Base-by-base conservation (phyloP, 768 basidiomycete genomes). In the Coprinopsis strossmayeri region DNA sequence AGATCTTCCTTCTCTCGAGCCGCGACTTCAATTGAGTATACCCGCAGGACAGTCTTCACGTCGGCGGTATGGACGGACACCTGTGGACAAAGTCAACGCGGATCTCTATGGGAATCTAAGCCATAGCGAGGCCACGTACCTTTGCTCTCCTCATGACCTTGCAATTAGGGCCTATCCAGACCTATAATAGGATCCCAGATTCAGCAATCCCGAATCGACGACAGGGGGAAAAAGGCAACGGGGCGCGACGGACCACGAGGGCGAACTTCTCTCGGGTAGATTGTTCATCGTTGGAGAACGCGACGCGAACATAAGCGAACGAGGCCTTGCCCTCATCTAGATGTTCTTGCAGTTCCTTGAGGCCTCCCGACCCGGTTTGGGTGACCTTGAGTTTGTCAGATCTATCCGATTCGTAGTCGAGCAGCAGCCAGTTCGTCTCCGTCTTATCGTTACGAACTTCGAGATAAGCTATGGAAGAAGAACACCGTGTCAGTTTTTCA, bases 71-170 rank as follows among this genome's bases (percentile, higher is more conserved):
- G 93, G 2, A 97, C 92, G 50, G 93, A 95, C 60, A 95, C 87
- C 91, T 94, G 60, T 26, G 45, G 48, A 46, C 50, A 26, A 41
- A 45, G 53, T 51, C 53, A 47, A 45, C 34, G 50, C 50, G 54
- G 56, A 48, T 51, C 50, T 55, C 17, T 34, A 64, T 63, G 65
- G 60, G 56, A 46, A 60, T 43, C n/a, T 21, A 27, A 24, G 45
- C 44, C 5, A 34, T 25, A 17, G 18, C 54, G 52, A 55, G 54
- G 58, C 46, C 32, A 66, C 76, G 55, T 49, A 89, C 88, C 82
- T 91, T 94, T 35, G 85, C 93, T 69, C 84, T 87, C 53, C 93
- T 77, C 92, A 95, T 91, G 54, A 93, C 77, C 69, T 91, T 92
- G 68, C 90, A 88, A 34, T 69, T 66, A 17, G 78, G 69, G 37